A percentile compares a stretch with the other conserved stretches of the same genome.
Conservation (phyloP, 2,329 filamentous ascomycete species). For the Xylaria sp. region DNA sequence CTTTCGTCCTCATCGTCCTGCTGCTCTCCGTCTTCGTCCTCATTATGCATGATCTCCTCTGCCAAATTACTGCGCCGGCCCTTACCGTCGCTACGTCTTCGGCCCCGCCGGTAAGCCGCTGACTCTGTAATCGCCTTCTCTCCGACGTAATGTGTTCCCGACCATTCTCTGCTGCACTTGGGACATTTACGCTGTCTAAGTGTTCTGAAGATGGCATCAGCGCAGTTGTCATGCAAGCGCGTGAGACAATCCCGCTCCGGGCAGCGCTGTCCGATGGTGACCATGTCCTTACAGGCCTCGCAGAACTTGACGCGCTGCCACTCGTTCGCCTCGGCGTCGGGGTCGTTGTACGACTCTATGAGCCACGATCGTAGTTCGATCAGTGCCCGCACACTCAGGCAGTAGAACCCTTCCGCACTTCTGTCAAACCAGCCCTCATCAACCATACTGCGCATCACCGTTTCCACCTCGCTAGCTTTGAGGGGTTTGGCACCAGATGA, state of each 20-base stretch:
- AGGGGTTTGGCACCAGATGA: slow-evolving; percentile 47
- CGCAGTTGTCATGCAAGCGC: slow-evolving; percentile 73
- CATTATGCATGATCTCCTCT: slow-evolving; percentile 32
- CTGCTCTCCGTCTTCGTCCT: slow-evolving; percentile 28
- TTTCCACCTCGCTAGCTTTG: slow-evolving; percentile 72
- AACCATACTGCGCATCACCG: slow-evolving; percentile 62
- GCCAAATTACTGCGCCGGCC: slow-evolving; percentile 34
- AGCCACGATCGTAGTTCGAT: slow-evolving; percentile 84
- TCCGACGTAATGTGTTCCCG: slow-evolving; percentile 46
- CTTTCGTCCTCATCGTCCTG: slow-evolving; percentile 28
- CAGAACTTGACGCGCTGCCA: slow-evolving; percentile 80
- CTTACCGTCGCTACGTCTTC: slow-evolving; percentile 33
- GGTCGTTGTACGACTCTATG: slow-evolving; percentile 82
- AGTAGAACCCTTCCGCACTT: slow-evolving; percentile 66
- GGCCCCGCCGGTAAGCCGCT: slow-evolving; percentile 43
- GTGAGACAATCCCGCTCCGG: slow-evolving; percentile 59
- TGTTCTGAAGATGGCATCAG: slow-evolving; percentile 66
- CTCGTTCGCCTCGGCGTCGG: slow-evolving; percentile 52
- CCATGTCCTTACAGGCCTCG: slow-evolving; percentile 80
- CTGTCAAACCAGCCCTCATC: slow-evolving; percentile 81
- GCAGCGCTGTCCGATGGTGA: slow-evolving; percentile 80
- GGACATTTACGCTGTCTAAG: slow-evolving; percentile 60
- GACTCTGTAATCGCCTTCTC: slow-evolving; percentile 53
- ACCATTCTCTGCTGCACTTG: slow-evolving; percentile 49
- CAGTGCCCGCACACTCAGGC: slow-evolving; percentile 68